phyloP scores from a whole-genome alignment of 2,329 filamentous ascomycete genomes.

The Fusarium hostae region DNA sequence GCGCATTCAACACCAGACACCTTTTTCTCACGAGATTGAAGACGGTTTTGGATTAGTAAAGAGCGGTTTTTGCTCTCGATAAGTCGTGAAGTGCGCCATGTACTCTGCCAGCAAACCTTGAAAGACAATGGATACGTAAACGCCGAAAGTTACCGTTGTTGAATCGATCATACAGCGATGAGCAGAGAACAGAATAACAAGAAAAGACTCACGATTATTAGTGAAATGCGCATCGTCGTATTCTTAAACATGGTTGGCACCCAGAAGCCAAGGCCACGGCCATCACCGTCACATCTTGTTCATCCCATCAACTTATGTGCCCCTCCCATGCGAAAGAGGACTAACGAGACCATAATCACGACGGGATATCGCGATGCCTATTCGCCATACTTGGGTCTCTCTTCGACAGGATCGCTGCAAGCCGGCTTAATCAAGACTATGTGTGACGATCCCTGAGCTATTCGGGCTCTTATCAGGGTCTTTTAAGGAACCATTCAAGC shows the following conservation, averaged over 20 bases:
- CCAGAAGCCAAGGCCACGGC: not conserved
- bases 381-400: constrained; percentile 39
- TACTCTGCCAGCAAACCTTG: constrained; percentile 19
- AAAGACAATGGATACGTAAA: not conserved
- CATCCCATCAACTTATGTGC: constrained; percentile 26
- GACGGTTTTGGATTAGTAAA: constrained; percentile 2
- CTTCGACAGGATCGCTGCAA: constrained; percentile 13
- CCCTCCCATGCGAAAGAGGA: constrained; percentile 34
- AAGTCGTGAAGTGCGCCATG: constrained; percentile 24
- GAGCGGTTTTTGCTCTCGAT: constrained; percentile 19
- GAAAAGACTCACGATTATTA: constrained; percentile 4
- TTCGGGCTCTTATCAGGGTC: constrained; percentile 34
- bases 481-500: constrained; percentile 9
- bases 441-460: constrained; percentile 31
- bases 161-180: not conserved
- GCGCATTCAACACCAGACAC: constrained; percentile 9
- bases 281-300: constrained; percentile 21
- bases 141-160: not conserved
- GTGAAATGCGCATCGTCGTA: constrained; percentile 20
- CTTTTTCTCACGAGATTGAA: constrained; percentile 11
- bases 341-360: constrained; percentile 29
- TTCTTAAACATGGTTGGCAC: constrained; percentile 35
- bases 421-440: constrained; percentile 18
- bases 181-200: not conserved
- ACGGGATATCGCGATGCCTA: constrained; percentile 22